Base-by-base conservation (phyloP, 2,329 filamentous ascomycete genomes). In the Stagonosporopsis vannaccii region DNA sequence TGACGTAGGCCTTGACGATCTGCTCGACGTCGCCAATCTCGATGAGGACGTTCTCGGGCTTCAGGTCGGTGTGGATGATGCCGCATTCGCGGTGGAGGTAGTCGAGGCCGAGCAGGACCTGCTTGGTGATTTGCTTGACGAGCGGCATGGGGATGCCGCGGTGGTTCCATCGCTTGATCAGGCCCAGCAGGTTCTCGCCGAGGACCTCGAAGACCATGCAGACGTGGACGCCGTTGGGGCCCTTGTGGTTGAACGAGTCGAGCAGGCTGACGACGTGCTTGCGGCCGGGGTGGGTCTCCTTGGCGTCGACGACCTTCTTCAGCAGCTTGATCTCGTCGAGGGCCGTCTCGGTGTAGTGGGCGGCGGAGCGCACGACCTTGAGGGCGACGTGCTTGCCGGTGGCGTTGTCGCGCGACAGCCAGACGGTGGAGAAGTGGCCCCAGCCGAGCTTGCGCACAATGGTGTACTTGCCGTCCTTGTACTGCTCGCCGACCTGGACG, bases 131-230 rank as follows among this genome's bases (percentile, higher is more conserved):
- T 77, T 98, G 95, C 82, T 97, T 97, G 75, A 98, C 95, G 13
- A 99, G 84, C 15, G 91, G 86, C 88, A 97, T 96, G 39, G 95
- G 95, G 56, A 99, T 98, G 44, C 95, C 95, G 58, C 95, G 87
- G 77, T 98, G 95, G 76, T 98, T 97, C 93, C 94, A 98, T 69
- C 91, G 88, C 85, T 98, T 98, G 83, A 99, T 97, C 73, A 99
- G 79, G 23, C 95, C 94, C 49, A 98, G 81, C 62, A 98, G 79
- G 73, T 98, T 98, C 83, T 98, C 93, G 50, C 95, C 95, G 53
- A 99, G 79, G 3, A 99, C 95, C 77, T 99, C 95, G 70, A 99
- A 99, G 7, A 99, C 95, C 94, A 99, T 98, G 81, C 95, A 99
- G 56, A 98, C 92, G 73, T 99, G 95, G 47, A 92, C 90, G 43